Evolutionary conservation across 257 asterid species (phyloP), one percentile per base, ranked within the genome.

Genomic region (Nicotiana knightiana): DNA sequence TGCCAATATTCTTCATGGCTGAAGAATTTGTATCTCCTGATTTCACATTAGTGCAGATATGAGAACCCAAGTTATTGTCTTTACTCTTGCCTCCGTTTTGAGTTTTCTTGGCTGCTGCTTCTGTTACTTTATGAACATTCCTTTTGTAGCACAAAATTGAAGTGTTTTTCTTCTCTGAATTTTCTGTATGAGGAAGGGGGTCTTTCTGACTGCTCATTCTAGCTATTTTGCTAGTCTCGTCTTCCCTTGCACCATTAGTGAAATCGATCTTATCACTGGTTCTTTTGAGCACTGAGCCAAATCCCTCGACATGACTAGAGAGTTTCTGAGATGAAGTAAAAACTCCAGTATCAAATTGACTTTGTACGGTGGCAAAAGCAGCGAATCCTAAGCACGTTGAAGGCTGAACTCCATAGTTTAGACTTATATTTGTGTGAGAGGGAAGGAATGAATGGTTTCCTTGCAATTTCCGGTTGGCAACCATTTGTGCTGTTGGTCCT

Each of bases 401-500:
- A 24, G 73, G 17, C 66, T 71, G 84, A 24, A 58, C 16, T 64
- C 37, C 51, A 67, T 78, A 6, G 55, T 32, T 67, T n/a, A 71
- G 16, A 8, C 24, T 55, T 28, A 58, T 39, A n/a, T 21, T 37
- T 48, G 32, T 51, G 76, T 17, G 76, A 33, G 59, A 39, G 51
- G 84, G 37, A 59, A 6, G 12, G 26, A 57, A 79, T 59, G 84
- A 85, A 1, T 64, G 86, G 66, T 65, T 62, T 4, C 83, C 84
- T 77, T 81, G 78, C 37, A 92, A 86, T 90, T 91, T 96, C 78
- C 81, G 37, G 39, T 79, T 81, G 28, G 97, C 98, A 73, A 93
- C 88, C 88, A 57, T 81, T 61, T 88, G 86, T 24, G 94, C 98
- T 16, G 84, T 87, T 63, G 96, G 91, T 46, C 98, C 99, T 85